phyloP scores from a whole-genome alignment of 1,284 basidiomycete genomes.

The Cystobasidiaceae sp. region DNA sequence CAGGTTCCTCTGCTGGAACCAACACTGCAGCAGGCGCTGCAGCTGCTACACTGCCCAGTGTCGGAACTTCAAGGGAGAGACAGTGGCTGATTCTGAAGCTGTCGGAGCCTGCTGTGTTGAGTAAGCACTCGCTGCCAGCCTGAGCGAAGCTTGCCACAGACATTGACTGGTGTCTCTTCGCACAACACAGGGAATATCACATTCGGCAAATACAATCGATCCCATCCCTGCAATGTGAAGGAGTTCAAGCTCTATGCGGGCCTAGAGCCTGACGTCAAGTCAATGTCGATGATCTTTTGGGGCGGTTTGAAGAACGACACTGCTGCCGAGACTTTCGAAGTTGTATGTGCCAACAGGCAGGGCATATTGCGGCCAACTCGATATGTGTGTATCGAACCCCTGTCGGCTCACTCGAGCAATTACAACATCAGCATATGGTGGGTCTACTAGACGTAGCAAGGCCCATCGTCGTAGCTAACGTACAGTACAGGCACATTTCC shows the following conservation, averaged over 20 bases:
- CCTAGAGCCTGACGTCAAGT: slow-evolving; percentile 34
- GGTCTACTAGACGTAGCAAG: neutral
- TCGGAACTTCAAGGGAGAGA: slow-evolving; percentile 32
- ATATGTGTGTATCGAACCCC: slow-evolving; percentile 46
- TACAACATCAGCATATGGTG: slow-evolving; percentile 46
- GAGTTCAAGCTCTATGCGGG: slow-evolving; percentile 46
- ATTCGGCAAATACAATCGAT: slow-evolving; percentile 47
- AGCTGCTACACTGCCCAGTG: neutral
- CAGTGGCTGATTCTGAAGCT: slow-evolving; percentile 46
- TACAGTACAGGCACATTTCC: slow-evolving; percentile 42
- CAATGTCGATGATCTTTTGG: slow-evolving; percentile 42
- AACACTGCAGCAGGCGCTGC: neutral
- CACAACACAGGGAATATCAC: slow-evolving; percentile 38
- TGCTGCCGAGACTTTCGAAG: slow-evolving; percentile 39
- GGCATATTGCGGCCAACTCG: slow-evolving; percentile 32
- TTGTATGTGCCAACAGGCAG: slow-evolving; percentile 25
- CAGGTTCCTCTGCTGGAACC: neutral
- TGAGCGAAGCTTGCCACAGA: neutral
- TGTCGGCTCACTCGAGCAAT: slow-evolving; percentile 44
- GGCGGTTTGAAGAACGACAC: slow-evolving; percentile 45
- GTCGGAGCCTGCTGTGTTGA: slow-evolving; percentile 41
- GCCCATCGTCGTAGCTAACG: neutral
- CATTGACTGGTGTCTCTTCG: neutral
- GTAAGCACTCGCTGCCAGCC: slow-evolving; percentile 27
- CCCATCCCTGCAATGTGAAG: slow-evolving; percentile 47